phyloP scores from a whole-genome alignment of 2,329 filamentous ascomycete genomes.

The Fusarium liriodendri region DNA sequence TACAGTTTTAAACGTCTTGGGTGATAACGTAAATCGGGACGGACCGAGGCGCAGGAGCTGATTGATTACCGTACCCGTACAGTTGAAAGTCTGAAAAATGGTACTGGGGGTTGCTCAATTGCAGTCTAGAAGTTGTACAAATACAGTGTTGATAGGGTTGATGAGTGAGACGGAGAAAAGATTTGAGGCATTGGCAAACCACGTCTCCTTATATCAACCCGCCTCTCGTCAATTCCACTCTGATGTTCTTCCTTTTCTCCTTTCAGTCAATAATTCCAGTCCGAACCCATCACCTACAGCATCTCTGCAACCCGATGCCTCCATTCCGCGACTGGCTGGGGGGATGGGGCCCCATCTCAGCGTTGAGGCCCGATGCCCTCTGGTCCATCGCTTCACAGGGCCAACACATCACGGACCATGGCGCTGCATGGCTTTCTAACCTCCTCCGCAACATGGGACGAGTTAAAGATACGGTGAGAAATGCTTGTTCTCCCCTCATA shows the following conservation, averaged over 20 bases:
- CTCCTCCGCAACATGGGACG: neutral
- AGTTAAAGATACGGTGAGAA: neutral
- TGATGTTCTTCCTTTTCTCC: constrained; percentile 14
- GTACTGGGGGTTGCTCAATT: neutral
- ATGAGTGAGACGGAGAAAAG: constrained; percentile 1
- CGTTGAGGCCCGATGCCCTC: constrained; percentile 35
- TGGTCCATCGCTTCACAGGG: neutral
- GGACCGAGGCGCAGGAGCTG: constrained; percentile 35
- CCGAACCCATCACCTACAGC: constrained; percentile 25
- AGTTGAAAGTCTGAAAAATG: constrained; percentile 1
- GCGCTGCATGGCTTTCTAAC: neutral
- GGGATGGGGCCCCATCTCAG: constrained; percentile 32
- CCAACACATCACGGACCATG: constrained; percentile 28
- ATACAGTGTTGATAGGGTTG: neutral
- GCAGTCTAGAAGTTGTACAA: neutral
- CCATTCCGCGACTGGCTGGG: constrained; percentile 35
- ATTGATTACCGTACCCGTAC: constrained; percentile 3
- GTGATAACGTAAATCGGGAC: constrained; percentile 32
- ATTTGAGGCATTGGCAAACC: constrained; percentile 35
- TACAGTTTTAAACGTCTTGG: constrained; percentile 10
- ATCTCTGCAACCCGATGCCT: constrained; percentile 29
- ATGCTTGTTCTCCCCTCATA: neutral
- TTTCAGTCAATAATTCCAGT: constrained; percentile 23
- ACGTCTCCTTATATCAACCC: constrained; percentile 32
- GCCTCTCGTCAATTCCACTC: constrained; percentile 22